Evolutionary conservation across 2,329 filamentous ascomycete species (phyloP), one percentile per base, ranked within the genome.

Genomic region (Xylariaceae sp.): DNA sequence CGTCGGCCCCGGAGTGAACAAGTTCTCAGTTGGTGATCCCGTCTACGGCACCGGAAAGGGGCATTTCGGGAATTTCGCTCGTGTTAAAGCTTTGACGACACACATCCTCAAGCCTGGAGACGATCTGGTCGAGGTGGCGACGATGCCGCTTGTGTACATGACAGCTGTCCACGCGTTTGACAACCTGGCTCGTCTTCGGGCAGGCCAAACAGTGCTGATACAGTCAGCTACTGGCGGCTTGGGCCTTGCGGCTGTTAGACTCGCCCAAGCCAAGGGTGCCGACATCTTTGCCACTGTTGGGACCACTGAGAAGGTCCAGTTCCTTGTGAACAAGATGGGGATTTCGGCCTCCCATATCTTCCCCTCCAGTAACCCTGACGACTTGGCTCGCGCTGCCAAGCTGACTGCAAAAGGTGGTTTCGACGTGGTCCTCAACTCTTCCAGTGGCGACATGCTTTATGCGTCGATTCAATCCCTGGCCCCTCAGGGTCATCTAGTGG

Each of bases 11-110:
- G 15, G 28, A 1, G 47, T 53, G 7, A 26, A 27, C 2, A 34
- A 35, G 8, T 18, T 58, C 8, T 17, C 29, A 0, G 34, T 52
- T 9, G 54, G 54, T 3, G 55, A 59, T 30, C 47, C 44, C 5
- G 56, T 60, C 1, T 54, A 51, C 19, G 54, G 52, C 6, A 34
- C 53, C 15, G 52, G 48, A 2, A 43, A 31, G 17, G 46, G 48
- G 2, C 49, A 49, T 4, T 54, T 57, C 32, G 55, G 44, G 9
- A 59, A 51, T 21, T 52, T 47, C 32, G 42, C 44, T 2, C 41
- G 52, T 3, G 51, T 53, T 50, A 48, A n/a, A 31, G 30, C 2
- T 43, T 51, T 16, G 50, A 24, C 21, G 21, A 24, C 49, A 2
- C 44, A 45, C 5, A 54, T 50, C 31, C 40, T 55, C n/a, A 33